Evolutionary conservation across 768 basidiomycete genomes (phyloP).

Genomic region (Pholiota microspora): DNA sequence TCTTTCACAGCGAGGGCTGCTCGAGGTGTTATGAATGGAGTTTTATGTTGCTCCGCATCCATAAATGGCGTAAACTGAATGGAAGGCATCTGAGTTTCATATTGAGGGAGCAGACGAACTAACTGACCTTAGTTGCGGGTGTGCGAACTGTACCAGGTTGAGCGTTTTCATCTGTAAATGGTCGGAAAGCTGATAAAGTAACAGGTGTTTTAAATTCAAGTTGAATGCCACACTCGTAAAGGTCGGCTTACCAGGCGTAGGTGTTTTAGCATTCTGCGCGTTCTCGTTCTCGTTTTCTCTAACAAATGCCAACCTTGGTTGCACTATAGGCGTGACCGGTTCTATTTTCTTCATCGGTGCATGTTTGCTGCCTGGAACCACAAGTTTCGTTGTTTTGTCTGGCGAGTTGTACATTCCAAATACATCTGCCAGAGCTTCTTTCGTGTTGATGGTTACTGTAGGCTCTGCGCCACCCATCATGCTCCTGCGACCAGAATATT

Average conservation of each 20-base stretch:
- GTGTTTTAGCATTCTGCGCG: constrained; percentile 36
- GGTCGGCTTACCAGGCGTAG: constrained; percentile 29
- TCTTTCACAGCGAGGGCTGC: constrained; percentile 54
- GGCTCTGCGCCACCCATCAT: constrained; percentile 57
- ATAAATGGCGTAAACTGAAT: constrained; percentile 56
- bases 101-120: not conserved
- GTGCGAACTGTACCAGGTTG: constrained; percentile 39
- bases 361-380: constrained; percentile 65
- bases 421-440: constrained; percentile 90
- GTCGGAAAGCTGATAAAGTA: constrained; percentile 52
- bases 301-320: constrained; percentile 29
- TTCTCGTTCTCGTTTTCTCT: constrained; percentile 43
- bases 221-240: too few relatives aligned
- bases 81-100: not conserved
- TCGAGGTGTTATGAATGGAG: constrained; percentile 37
- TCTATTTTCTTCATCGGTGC: constrained; percentile 70
- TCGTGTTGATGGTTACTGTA: constrained; percentile 95
- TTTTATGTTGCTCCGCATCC: constrained; percentile 50
- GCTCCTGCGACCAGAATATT: constrained; percentile 42
- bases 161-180: constrained; percentile 66
- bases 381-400: constrained; percentile 62
- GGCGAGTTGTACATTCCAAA: constrained; percentile 96
- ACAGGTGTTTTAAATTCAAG: constrained; percentile 14
- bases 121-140: constrained; percentile 39
- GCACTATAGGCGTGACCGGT: constrained; percentile 45